Conservation (phyloP, 129 eudicot species). For the Cynara cardunculus region DNA sequence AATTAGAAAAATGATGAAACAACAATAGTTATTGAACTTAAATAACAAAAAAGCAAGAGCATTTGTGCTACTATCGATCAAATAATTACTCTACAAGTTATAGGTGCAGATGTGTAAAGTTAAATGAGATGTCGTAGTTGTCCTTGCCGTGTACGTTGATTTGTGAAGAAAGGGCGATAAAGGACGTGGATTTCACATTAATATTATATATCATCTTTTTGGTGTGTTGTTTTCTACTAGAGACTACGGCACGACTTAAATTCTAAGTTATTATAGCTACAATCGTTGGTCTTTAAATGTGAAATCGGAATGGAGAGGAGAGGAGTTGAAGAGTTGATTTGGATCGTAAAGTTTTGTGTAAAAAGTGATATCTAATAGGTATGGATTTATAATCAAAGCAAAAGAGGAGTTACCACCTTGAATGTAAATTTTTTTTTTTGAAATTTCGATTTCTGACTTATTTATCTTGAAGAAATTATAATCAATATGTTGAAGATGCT, state of each 20-base stretch:
- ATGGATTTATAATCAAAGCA: not conserved
- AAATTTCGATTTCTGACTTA: not conserved
- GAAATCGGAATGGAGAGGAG: not conserved
- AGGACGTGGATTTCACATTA: constrained; percentile 27
- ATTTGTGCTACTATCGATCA: constrained; percentile 13
- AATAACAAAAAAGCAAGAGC: constrained; percentile 16
- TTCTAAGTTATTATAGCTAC: not conserved
- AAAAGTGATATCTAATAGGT: not conserved
- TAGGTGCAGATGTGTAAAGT: not conserved
- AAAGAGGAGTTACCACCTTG: not conserved
- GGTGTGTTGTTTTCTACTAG: not conserved
- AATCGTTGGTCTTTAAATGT: not conserved
- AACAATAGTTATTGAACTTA: not conserved
- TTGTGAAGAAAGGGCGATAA: constrained; percentile 1
- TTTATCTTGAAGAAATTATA: not conserved
- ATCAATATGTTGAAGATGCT: not conserved
- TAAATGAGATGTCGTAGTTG: not conserved
- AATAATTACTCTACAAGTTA: not conserved
- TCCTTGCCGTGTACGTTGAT: constrained; percentile 26
- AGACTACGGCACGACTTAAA: not conserved
- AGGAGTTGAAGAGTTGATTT: not conserved
- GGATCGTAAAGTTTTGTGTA: not conserved
- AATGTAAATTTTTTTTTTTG: too few species aligned
- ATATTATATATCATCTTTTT: not conserved
- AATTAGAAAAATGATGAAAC: constrained; percentile 3